Conservation (phyloP, 2,329 filamentous ascomycete species). For the Podosphaera leucotricha region DNA sequence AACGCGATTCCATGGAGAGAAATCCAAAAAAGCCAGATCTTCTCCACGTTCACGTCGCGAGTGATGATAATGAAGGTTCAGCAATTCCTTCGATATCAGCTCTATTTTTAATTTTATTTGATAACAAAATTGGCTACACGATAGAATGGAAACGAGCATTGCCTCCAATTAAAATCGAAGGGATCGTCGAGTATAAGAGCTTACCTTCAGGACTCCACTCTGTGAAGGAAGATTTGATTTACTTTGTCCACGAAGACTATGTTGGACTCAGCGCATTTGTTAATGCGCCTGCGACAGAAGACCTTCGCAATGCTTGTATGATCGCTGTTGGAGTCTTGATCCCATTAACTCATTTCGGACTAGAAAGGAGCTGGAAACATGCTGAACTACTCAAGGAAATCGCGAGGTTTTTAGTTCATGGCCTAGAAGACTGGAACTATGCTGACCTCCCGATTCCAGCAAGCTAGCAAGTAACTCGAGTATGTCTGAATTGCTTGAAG, state of each 20-base stretch:
- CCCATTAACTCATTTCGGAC: conserved; percentile 57
- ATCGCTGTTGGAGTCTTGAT: conserved; percentile 78
- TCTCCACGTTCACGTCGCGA: conserved; percentile 10
- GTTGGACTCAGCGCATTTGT: conserved; percentile 83
- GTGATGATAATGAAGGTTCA: conserved; percentile 11
- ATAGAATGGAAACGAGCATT: conserved; percentile 66
- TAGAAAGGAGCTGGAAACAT: conserved; percentile 79
- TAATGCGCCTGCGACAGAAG: conserved; percentile 57
- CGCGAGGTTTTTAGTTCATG: conserved; percentile 31
- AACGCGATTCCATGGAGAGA: not conserved
- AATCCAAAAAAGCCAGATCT: not conserved
- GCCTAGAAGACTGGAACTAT: not conserved
- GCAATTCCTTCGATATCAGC: conserved; percentile 44
- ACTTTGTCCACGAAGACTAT: conserved; percentile 70
- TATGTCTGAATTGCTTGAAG: conserved; percentile 39
- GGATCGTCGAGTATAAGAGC: conserved; percentile 86
- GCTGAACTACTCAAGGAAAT: conserved; percentile 52
- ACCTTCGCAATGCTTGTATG: conserved; percentile 72
- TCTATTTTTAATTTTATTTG: conserved; percentile 74
- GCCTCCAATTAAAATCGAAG: conserved; percentile 51
- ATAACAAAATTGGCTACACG: conserved; percentile 78
- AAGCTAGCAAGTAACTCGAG: conserved; percentile 40
- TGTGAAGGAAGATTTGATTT: conserved; percentile 69
- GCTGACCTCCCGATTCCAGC: conserved; percentile 14
- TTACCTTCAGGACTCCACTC: conserved; percentile 82